Evolutionary conservation across 108 stramenopile species (phyloP).

Genomic region (Nitzschia putrida): DNA sequence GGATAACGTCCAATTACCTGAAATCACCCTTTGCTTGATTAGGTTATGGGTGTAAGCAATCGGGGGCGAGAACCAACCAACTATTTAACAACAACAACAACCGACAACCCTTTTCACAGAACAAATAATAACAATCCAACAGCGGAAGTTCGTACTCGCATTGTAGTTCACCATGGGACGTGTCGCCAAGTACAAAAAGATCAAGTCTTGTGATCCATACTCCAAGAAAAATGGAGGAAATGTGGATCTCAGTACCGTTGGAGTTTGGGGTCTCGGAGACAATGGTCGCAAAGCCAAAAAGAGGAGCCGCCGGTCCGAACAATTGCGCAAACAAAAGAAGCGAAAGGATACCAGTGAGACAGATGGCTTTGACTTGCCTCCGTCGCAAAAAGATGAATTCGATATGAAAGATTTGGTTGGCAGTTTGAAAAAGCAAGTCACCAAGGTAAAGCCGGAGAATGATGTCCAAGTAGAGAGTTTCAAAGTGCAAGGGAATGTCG

Average conservation of each 20-base stretch:
- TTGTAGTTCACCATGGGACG: constrained; percentile 49
- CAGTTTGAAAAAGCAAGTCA: constrained; percentile 39
- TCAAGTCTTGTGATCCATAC: constrained; percentile 63
- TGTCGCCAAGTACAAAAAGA: constrained; percentile 67
- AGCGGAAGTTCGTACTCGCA: no score
- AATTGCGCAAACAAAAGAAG: constrained; percentile 26
- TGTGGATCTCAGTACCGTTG: constrained; percentile 32
- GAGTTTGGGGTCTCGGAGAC: constrained; percentile 58
- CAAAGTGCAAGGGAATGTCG: constrained; percentile 22
- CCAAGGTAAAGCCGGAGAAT: constrained; percentile 8
- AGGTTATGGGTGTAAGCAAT: no score
- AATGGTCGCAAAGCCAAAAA: constrained; percentile 53
- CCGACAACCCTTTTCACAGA: no score
- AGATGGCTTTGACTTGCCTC: constrained; percentile 46
- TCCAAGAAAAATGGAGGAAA: constrained; percentile 45
- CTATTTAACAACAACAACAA: no score
- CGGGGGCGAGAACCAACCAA: no score
- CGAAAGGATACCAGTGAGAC: neutral
- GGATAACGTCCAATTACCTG: no score
- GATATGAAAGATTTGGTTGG: constrained; percentile 53
- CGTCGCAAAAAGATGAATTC: constrained; percentile 55
- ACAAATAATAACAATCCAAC: no score
- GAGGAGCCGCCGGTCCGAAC: constrained; percentile 41
- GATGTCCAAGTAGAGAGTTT: constrained; percentile 2
- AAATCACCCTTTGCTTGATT: no score